Percentiles rank a stretch among this genome's conserved stretches.
Conservation (phyloP, 2,329 filamentous ascomycete species). For the Cercospora beticola region DNA sequence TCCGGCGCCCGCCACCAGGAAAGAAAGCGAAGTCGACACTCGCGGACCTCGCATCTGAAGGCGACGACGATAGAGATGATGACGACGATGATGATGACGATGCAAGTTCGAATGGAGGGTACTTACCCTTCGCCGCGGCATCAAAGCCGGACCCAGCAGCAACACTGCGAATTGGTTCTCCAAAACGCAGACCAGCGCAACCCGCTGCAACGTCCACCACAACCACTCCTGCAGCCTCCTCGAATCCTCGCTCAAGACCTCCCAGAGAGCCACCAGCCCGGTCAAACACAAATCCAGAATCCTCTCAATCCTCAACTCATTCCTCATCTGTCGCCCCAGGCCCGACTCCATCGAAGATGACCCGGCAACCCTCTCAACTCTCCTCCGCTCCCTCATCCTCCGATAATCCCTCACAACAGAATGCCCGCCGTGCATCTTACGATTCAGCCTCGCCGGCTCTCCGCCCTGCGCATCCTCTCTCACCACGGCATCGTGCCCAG, state of each 20-base stretch:
- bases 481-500: conserved; percentile 60
- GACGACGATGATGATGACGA: conserved; percentile 43
- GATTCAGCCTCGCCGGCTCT: conserved; percentile 9
- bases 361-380: conserved; percentile 18
- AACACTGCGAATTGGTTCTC: conserved; percentile 22
- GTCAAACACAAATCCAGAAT: conserved; percentile 17
- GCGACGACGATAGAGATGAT: conserved; percentile 36
- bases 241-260: not conserved
- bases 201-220: not conserved
- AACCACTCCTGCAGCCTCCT: not conserved
- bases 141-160: conserved; percentile 30
- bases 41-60: conserved; percentile 29
- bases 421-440: conserved; percentile 12
- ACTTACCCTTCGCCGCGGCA: conserved; percentile 45
- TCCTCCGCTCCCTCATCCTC: conserved; percentile 5
- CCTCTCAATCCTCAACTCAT: conserved; percentile 21
- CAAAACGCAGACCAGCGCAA: conserved; percentile 14
- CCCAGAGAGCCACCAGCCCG: conserved; percentile 8
- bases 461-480: conserved; percentile 35
- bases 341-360: conserved; percentile 1
- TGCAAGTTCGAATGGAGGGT: conserved; percentile 51
- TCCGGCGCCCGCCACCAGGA: conserved; percentile 34
- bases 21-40: conserved; percentile 20
- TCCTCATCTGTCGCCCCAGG: conserved; percentile 50
- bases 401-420: not conserved